These are phyloP conservation scores for Glycyrrhiza uralensis DNA, from an alignment of 306 rosid genomes.

Conservation along the genomic window DNA sequence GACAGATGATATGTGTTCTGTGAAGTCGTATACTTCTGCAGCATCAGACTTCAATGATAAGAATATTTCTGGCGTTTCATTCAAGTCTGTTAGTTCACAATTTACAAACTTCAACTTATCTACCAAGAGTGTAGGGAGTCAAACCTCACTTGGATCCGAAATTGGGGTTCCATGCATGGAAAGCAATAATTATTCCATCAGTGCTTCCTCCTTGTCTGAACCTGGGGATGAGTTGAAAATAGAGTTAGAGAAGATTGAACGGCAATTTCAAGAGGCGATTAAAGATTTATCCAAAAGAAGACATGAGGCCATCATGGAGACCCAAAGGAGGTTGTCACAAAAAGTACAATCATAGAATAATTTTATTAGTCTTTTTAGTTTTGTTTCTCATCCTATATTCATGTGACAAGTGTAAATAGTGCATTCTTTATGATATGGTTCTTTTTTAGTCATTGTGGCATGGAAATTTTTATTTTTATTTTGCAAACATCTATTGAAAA, in stretches of 20 bases:
- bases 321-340: constrained; percentile 2
- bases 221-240: not conserved
- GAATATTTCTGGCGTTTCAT: constrained; percentile 27
- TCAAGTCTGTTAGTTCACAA: constrained; percentile 27
- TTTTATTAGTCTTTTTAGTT: constrained; percentile 20
- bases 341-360: constrained; percentile 17
- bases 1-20: constrained; percentile 23
- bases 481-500: not conserved
- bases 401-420: constrained; percentile 24
- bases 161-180: not conserved
- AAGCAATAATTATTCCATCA: not conserved
- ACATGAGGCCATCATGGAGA: not conserved
- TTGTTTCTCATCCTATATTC: not conserved
- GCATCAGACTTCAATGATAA: constrained; percentile 8
- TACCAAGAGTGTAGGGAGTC: not conserved
- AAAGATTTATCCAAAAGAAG: constrained; percentile 1
- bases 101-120: constrained; percentile 23
- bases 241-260: constrained; percentile 15
- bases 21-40: constrained; percentile 32
- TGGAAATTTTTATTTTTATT: not conserved
- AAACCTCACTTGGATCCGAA: constrained; percentile 21
- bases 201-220: not conserved
- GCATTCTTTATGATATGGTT: not conserved
- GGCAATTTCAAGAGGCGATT: not conserved
- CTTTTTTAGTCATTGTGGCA: not conserved